A percentile compares a stretch with the other conserved stretches of the same genome.
Conservation (phyloP, 1,284 basidiomycete species). For the Cystobasidium sp. region DNA sequence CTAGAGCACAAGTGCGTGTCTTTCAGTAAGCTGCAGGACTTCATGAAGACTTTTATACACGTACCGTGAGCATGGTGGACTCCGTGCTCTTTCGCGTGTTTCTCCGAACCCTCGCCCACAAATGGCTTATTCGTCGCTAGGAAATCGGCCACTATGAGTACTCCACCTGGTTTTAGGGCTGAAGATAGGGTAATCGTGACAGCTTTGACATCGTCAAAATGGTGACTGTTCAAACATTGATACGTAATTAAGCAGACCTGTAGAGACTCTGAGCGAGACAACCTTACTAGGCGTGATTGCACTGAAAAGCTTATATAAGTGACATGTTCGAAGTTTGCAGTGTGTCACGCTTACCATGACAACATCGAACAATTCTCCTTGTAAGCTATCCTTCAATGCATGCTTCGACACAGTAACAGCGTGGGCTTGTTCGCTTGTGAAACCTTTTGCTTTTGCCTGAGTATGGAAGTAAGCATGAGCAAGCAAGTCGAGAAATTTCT, state of each 20-base stretch:
- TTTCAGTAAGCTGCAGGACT: neutral
- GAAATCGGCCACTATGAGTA: slow-evolving; percentile 15
- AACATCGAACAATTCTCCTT: slow-evolving; percentile 14
- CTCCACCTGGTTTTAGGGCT: slow-evolving; percentile 13
- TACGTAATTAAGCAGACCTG: too few relatives aligned
- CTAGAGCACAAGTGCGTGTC: neutral
- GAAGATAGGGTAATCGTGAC: slow-evolving; percentile 11
- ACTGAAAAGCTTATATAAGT: neutral
- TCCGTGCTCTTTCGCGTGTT: slow-evolving; percentile 4
- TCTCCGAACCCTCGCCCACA: neutral
- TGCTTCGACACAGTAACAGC: slow-evolving; percentile 18
- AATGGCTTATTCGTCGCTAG: neutral
- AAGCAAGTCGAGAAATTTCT: neutral
- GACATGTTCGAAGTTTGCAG: neutral
- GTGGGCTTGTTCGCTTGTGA: neutral
- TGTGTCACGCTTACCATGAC: neutral
- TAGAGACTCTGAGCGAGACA: too few relatives aligned
- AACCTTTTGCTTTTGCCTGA: slow-evolving; percentile 15
- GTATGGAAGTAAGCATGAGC: neutral
- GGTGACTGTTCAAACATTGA: slow-evolving; percentile 2
- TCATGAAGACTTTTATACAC: neutral
- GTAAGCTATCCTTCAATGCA: slow-evolving; percentile 1
- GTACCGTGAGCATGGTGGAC: slow-evolving; percentile 20
- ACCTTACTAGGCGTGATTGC: slow-evolving; percentile 25
- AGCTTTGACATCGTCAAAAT: slow-evolving; percentile 24